Conservation (phyloP, 2,329 filamentous ascomycete genomes). For the Colletotrichum acutatum region DNA sequence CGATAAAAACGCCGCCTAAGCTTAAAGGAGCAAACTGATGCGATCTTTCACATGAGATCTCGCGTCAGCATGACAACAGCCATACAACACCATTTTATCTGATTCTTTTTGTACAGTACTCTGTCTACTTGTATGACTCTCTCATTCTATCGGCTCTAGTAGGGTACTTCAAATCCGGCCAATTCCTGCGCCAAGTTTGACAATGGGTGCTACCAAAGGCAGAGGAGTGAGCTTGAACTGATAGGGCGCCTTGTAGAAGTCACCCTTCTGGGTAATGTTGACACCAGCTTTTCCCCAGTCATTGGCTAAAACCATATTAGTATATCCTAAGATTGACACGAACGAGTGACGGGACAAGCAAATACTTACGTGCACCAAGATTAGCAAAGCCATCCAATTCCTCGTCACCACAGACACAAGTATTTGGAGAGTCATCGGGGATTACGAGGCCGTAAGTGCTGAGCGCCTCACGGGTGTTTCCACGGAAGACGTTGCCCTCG, state of each 20-base stretch:
- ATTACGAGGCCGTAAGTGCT: conserved; percentile 66
- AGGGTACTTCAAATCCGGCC: conserved; percentile 48
- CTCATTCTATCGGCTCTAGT: too few species aligned
- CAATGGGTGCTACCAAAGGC: conserved; percentile 50
- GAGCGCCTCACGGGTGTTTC: conserved; percentile 59
- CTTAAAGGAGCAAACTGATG: neutral
- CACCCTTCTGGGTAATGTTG: conserved; percentile 63
- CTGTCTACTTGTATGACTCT: too few species aligned
- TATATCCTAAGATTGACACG: neutral
- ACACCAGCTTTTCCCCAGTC: conserved; percentile 59
- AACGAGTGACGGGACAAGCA: too few species aligned
- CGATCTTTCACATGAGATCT: neutral
- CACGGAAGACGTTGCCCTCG: conserved; percentile 59
- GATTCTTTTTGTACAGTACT: too few species aligned
- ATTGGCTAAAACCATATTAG: conserved; percentile 45
- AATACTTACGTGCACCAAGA: conserved; percentile 58
- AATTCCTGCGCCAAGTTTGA: conserved; percentile 57
- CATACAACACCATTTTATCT: too few species aligned
- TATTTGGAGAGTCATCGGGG: conserved; percentile 65
- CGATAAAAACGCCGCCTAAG: neutral
- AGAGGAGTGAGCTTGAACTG: conserved; percentile 59
- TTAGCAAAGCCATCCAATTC: conserved; percentile 67
- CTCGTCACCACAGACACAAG: conserved; percentile 61
- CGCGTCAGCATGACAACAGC: neutral
- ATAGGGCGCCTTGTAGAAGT: conserved; percentile 60